Conservation (phyloP, 768 basidiomycete genomes). For the Lentinula detonsa region DNA sequence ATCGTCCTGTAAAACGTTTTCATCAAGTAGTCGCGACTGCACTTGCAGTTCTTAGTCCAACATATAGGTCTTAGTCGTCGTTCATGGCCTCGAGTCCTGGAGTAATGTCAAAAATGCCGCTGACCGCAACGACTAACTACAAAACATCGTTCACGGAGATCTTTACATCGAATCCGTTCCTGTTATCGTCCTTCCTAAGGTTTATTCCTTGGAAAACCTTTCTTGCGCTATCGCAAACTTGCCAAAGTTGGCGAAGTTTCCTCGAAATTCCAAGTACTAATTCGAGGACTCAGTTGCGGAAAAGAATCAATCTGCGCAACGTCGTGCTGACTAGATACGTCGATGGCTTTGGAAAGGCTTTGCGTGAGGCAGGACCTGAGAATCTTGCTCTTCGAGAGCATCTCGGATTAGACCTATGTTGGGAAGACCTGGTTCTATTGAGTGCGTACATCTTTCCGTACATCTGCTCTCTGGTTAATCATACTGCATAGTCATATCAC, state of each 20-base stretch:
- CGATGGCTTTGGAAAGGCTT: constrained; percentile 42
- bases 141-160: not conserved
- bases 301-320: constrained; percentile 23
- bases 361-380: constrained; percentile 34
- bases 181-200: constrained; percentile 22
- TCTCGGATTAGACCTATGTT: constrained; percentile 39
- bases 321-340: constrained; percentile 45
- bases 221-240: constrained; percentile 33
- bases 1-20: not conserved
- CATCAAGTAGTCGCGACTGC: not conserved
- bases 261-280: constrained; percentile 12
- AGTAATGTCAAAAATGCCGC: not conserved
- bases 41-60: not conserved
- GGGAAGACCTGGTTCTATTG: constrained; percentile 55
- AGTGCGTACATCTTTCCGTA: constrained; percentile 38
- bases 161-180: constrained; percentile 10
- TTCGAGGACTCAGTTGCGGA: not conserved
- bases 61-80: not conserved
- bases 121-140: not conserved
- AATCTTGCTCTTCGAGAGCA: constrained; percentile 12
- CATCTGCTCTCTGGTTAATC: constrained; percentile 2
- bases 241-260: constrained; percentile 22
- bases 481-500: constrained; percentile 50
- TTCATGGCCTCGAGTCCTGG: not conserved
- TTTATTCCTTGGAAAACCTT: constrained; percentile 33